A percentile compares a stretch with the other conserved stretches of the same genome.
phyloP scores from a whole-genome alignment of 345 rosid genomes.

The Excoecaria cochinchinensis region DNA sequence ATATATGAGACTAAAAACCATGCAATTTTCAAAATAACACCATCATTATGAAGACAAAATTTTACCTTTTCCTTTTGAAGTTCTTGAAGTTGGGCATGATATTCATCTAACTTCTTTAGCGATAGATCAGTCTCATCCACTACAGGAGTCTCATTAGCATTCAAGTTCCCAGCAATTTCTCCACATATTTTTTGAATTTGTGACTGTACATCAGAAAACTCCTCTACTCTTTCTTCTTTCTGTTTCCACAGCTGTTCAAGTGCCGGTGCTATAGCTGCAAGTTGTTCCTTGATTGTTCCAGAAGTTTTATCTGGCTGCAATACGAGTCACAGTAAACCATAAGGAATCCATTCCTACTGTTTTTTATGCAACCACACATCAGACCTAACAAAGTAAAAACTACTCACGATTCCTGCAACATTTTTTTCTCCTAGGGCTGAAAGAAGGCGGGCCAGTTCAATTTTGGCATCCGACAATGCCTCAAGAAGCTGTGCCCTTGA shows the following conservation, averaged over 20 bases:
- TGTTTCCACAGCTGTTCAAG: slow-evolving; percentile 90
- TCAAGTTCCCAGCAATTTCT: slow-evolving; percentile 74
- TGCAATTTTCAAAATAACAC: neutral
- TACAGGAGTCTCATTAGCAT: slow-evolving; percentile 46
- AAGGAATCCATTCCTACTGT: slow-evolving; percentile 7
- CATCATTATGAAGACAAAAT: neutral
- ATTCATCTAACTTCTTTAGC: slow-evolving; percentile 76
- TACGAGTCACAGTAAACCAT: slow-evolving; percentile 17
- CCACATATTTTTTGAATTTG: slow-evolving; percentile 89
- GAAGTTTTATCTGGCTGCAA: slow-evolving; percentile 72
- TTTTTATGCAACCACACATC: neutral
- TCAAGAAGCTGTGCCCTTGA: slow-evolving; percentile 86
- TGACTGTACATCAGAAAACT: slow-evolving; percentile 73
- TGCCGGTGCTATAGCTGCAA: slow-evolving; percentile 84
- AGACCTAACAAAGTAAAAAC: neutral
- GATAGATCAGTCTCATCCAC: slow-evolving; percentile 86
- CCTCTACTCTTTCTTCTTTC: slow-evolving; percentile 81
- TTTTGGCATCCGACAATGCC: slow-evolving; percentile 77
- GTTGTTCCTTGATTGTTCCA: slow-evolving; percentile 96
- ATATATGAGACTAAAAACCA: slow-evolving; percentile 5
- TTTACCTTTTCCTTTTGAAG: slow-evolving; percentile 92
- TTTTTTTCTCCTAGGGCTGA: slow-evolving; percentile 85
- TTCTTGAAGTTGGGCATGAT: slow-evolving; percentile 72
- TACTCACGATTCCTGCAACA: slow-evolving; percentile 63
- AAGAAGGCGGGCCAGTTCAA: slow-evolving; percentile 70